Conservation (phyloP, 2,329 filamentous ascomycete species). For the Talaromyces sp. region DNA sequence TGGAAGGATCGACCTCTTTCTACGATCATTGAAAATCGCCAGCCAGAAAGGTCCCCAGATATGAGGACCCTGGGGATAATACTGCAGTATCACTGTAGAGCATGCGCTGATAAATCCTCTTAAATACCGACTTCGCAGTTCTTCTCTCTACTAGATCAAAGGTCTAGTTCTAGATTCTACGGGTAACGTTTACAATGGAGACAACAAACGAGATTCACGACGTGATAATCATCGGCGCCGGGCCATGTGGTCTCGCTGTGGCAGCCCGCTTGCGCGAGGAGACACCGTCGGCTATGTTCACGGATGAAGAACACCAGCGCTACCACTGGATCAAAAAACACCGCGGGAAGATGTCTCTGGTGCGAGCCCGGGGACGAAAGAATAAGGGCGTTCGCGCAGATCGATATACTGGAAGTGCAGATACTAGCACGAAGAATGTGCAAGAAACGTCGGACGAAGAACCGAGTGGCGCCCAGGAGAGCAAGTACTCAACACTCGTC, state of each 20-base stretch:
- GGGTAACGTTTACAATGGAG: background rate
- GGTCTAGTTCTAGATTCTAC: background rate
- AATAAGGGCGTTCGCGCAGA: background rate
- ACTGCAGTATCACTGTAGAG: background rate
- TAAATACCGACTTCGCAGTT: background rate
- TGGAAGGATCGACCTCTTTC: background rate
- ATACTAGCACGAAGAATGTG: background rate
- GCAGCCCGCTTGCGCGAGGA: slow-evolving; percentile 67
- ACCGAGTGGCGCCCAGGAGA: background rate
- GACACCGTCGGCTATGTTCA: slow-evolving; percentile 73
- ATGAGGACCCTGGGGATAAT: background rate
- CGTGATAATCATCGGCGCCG: slow-evolving; percentile 67
- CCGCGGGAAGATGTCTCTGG: slow-evolving; percentile 48
- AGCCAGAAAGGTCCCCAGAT: background rate
- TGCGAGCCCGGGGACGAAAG: slow-evolving; percentile 1
- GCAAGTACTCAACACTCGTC: slow-evolving; percentile 50
- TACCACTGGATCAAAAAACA: slow-evolving; percentile 72
- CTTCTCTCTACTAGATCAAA: background rate
- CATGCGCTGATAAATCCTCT: background rate
- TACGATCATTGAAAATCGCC: background rate
- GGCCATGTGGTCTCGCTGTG: slow-evolving; percentile 68
- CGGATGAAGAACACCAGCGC: slow-evolving; percentile 75
- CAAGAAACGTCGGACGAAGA: background rate
- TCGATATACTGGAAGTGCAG: background rate
- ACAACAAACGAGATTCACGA: slow-evolving; percentile 38